These are phyloP conservation scores for Trichophaea hybrida DNA, from an alignment of 2,329 filamentous ascomycete genomes.

Conservation along the genomic window DNA sequence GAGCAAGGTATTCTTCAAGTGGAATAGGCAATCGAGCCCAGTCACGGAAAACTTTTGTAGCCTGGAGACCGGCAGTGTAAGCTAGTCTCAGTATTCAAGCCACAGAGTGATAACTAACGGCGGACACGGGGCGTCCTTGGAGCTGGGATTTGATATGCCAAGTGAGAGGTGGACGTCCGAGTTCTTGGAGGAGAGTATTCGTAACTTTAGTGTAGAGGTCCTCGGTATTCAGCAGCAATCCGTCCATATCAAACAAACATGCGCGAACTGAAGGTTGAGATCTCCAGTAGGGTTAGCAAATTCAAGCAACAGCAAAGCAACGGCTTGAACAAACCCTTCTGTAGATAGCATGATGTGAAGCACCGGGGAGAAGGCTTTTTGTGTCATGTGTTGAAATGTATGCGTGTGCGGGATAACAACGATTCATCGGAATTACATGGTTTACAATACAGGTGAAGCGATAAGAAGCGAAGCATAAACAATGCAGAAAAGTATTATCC, in stretches of 20 bases:
- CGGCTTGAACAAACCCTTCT: too few species aligned
- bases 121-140: conserved; percentile 48
- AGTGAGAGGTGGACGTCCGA: conserved; percentile 60
- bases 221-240: conserved; percentile 84
- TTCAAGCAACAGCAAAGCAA: too few species aligned
- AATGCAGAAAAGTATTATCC: too few species aligned
- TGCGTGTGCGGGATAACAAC: too few species aligned
- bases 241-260: conserved; percentile 90
- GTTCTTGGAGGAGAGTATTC: conserved; percentile 65
- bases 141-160: conserved; percentile 91
- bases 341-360: too few species aligned
- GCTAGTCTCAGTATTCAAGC: neutral
- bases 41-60: conserved; percentile 48
- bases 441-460: too few species aligned
- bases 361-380: too few species aligned
- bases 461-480: too few species aligned
- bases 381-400: too few species aligned
- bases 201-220: conserved; percentile 74
- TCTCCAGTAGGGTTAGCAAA: neutral
- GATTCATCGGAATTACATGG: too few species aligned
- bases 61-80: neutral
- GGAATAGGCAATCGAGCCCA: conserved; percentile 80
- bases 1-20: conserved; percentile 48
- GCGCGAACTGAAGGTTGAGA: conserved; percentile 55
- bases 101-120: conserved; percentile 31